Evolutionary conservation across 441 rosid genomes (phyloP).

Genomic region (Corymbia calophylla): DNA sequence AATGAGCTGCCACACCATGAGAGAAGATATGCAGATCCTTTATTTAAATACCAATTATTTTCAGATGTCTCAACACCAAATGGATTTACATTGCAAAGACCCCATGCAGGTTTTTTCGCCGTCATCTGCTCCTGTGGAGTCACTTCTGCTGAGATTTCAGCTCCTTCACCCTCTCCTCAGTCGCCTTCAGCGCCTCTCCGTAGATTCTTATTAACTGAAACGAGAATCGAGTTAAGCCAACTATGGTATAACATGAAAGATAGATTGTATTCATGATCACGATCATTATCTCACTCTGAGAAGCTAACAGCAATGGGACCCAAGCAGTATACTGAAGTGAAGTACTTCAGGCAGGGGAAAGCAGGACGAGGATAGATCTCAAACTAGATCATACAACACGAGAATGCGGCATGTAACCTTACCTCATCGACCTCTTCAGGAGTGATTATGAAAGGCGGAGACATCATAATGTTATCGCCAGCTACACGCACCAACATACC

Average conservation of each 20-base stretch:
- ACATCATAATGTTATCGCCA: constrained; percentile 93
- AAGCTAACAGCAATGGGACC: background rate
- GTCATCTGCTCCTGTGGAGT: constrained; percentile 7
- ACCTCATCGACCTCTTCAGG: constrained; percentile 75
- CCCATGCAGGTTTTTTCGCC: constrained; percentile 5
- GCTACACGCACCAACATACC: constrained; percentile 88
- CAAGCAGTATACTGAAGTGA: background rate
- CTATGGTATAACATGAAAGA: background rate
- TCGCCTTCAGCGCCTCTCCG: constrained; percentile 68
- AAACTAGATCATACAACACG: background rate
- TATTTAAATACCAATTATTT: background rate
- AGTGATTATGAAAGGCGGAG: constrained; percentile 76
- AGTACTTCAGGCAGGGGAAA: background rate
- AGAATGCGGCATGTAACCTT: background rate
- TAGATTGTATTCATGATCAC: background rate
- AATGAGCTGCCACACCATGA: background rate
- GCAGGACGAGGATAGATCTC: background rate
- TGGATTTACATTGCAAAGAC: constrained; percentile 1
- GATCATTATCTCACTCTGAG: background rate
- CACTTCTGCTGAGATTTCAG: constrained; percentile 57
- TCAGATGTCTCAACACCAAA: background rate
- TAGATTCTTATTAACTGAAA: constrained; percentile 58
- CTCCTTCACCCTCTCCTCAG: constrained; percentile 73
- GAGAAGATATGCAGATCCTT: background rate
- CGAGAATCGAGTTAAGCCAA: background rate